Base-by-base conservation (phyloP, 139 green algal genomes). In the Tetradesmus lagerheimii region DNA sequence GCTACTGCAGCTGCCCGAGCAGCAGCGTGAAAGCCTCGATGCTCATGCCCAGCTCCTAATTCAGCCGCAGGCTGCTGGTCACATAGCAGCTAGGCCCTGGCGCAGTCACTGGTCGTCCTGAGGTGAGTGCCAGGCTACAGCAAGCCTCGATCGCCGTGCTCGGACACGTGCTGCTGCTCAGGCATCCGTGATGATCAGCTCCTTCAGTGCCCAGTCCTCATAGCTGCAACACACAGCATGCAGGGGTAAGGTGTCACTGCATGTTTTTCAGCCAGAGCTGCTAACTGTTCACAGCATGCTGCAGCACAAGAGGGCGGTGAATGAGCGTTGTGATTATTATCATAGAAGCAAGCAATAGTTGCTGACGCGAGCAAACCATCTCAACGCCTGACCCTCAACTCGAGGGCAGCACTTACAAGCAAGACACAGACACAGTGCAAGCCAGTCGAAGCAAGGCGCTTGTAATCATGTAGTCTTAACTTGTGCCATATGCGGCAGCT, bases 131-230 rank as follows among this genome's bases (percentile, higher is more conserved):
- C 71, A 79, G 12, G 25, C 31, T 71, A 11, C 57, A 71, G 57
- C 57, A n/a, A 8, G 2, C 2, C 18, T 77, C n/a, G n/a, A n/a
- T n/a, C n/a, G n/a, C 1, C 66, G 25, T 77, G 66, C 66, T 64
- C 25, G 31, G 9, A 43, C n/a, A 27, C 27, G 0, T 38, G 45
- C 82, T 37, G 38, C 34, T 80, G 37, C 15, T 93, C 90, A 96
- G 62, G 86, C 80, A 75, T 99, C 97, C 0, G 94, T 94, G 12
- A 99, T 93, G 67, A 99, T 97, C 41, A 99, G 93, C 92, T 99
- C 98, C 38, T 97, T 89, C 25, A 99, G 93, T 16, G 90, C 90
- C 98, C 98, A 99, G 91, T 99, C 98, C 93, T 99, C 98, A 91
- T 97, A 99, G 76, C 95, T 97, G 94, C 89, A 31, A 81, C 8